Base-by-base conservation (phyloP, 352 stramenopile species). In the Phytophthora pini region DNA sequence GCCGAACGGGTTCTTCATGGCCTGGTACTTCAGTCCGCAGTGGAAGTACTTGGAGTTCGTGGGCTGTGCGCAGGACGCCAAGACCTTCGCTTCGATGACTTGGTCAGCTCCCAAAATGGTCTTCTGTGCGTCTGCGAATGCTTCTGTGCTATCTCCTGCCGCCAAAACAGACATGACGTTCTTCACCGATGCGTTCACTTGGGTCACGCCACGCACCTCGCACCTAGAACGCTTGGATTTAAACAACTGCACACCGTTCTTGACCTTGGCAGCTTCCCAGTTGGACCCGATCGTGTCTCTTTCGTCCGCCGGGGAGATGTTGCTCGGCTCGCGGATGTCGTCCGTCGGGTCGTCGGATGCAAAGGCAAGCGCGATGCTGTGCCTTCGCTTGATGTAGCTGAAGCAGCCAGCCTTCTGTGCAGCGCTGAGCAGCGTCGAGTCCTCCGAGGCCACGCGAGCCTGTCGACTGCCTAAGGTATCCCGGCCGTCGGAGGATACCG, bases 381-480 rank as follows among this genome's bases (percentile, higher is more conserved):
- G 82, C 24, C 87, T 69, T 13, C 80, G 70, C 54, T 92, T 88
- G 46, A 95, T 95, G 75, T 95, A 93, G 56, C 80, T 77, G 62
- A 91, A 93, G 61, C 87, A 95, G 5, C 84, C 84, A n/a, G 75
- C 76, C 49, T 93, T 92, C 63, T 95, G 84, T n/a, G 76, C 81
- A 3, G 49, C 67, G 43, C 76, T 89, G 7, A 92, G 71, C 56
- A 70, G 54, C 40, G 53, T 59, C 24, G 50, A 47, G 49, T 68
- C 54, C 24, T 67, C 62, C 1, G 36, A 29, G 5, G 12, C n/a
- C 20, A 32, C 41, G 12, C 65, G 55, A 26, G 38, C 32, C 40
- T 46, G 39, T 34, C 60, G 55, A 32, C 31, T 48, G 27, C 46
- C 47, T 45, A 56, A 22, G 13, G 56, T 52, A 43, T 73, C 46